These are phyloP conservation scores for Corylus americana DNA, from an alignment of 306 rosid species.

Conservation along the genomic window DNA sequence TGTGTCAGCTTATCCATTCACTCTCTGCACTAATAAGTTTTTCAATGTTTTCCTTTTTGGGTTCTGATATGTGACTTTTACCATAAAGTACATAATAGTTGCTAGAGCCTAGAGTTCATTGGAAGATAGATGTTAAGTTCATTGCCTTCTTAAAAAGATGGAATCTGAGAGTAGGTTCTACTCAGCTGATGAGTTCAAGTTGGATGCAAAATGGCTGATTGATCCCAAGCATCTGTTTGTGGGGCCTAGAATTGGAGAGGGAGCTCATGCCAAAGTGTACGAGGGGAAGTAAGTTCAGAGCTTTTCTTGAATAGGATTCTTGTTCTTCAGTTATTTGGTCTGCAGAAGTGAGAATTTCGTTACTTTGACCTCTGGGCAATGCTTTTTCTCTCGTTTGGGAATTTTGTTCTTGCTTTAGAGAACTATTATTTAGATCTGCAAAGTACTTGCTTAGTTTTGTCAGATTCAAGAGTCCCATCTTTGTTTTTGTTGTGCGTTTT, in stretches of 20 bases:
- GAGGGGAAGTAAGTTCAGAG: constrained; percentile 81
- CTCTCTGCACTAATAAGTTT: constrained; percentile 28
- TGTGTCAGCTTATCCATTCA: constrained; percentile 64
- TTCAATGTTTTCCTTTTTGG: constrained; percentile 37
- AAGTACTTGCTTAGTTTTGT: constrained; percentile 8
- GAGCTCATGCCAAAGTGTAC: constrained; percentile 95
- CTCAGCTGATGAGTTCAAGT: constrained; percentile 76
- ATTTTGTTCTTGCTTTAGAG: background rate
- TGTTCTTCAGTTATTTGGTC: constrained; percentile 4
- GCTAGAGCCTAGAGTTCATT: constrained; percentile 19
- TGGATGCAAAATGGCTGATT: constrained; percentile 80
- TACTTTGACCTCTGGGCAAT: constrained; percentile 35
- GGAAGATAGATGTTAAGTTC: constrained; percentile 31
- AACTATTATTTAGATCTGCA: constrained; percentile 12
- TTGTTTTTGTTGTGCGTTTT: background rate
- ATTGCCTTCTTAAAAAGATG: constrained; percentile 45
- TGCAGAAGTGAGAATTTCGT: constrained; percentile 14
- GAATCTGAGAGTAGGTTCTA: constrained; percentile 79
- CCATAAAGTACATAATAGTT: constrained; percentile 10
- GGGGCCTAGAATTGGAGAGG: constrained; percentile 91
- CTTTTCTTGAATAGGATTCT: constrained; percentile 14
- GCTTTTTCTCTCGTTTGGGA: constrained; percentile 7
- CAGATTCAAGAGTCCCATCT: background rate
- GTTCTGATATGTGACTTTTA: constrained; percentile 24
- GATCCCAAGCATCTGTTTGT: constrained; percentile 82